A percentile compares a stretch with the other conserved stretches of the same genome.
These are phyloP conservation scores for Yamadazyma kitorensis DNA, from an alignment of 805 yeast genomes.

Conservation along the genomic window DNA sequence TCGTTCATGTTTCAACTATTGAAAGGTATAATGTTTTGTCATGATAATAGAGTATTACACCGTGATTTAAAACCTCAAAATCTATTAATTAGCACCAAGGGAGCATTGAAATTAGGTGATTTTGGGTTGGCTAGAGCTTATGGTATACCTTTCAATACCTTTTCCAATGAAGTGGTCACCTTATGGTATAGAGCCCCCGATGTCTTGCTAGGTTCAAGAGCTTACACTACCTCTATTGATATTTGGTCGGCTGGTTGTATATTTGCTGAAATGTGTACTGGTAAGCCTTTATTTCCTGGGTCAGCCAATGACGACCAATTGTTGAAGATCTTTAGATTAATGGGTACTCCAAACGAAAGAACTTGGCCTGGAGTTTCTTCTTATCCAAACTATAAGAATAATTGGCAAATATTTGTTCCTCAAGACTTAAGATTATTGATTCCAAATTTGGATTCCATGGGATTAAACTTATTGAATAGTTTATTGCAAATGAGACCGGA, in stretches of 20 bases:
- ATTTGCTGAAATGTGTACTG: conserved; percentile 97
- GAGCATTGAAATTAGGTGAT: conserved; percentile 75
- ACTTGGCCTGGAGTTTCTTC: conserved; percentile 97
- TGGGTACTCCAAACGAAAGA: conserved; percentile 96
- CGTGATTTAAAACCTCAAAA: conserved; percentile 97
- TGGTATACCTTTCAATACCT: conserved; percentile 95
- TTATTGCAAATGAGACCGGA: conserved; percentile 62
- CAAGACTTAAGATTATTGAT: conserved; percentile 75
- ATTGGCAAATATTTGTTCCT: conserved; percentile 82
- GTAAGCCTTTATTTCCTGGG: conserved; percentile 95
- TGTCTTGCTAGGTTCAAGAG: conserved; percentile 89
- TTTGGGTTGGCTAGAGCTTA: conserved; percentile 96
- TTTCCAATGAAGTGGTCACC: conserved; percentile 97
- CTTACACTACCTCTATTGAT: conserved; percentile 94
- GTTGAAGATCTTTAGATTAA: conserved; percentile 81
- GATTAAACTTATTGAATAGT: conserved; percentile 61
- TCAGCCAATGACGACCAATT: conserved; percentile 95
- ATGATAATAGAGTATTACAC: conserved; percentile 89
- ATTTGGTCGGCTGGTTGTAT: conserved; percentile 99
- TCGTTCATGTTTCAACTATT: conserved; percentile 93
- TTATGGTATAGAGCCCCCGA: conserved; percentile 99
- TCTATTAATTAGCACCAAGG: conserved; percentile 89
- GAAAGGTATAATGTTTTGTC: conserved; percentile 82
- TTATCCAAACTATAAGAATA: conserved; percentile 80
- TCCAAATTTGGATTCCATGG: conserved; percentile 68